Percentiles rank a stretch among this genome's conserved stretches.
These are phyloP conservation scores for Allium cepa DNA, from an alignment of 106 monocot genomes.

Conservation along the genomic window DNA sequence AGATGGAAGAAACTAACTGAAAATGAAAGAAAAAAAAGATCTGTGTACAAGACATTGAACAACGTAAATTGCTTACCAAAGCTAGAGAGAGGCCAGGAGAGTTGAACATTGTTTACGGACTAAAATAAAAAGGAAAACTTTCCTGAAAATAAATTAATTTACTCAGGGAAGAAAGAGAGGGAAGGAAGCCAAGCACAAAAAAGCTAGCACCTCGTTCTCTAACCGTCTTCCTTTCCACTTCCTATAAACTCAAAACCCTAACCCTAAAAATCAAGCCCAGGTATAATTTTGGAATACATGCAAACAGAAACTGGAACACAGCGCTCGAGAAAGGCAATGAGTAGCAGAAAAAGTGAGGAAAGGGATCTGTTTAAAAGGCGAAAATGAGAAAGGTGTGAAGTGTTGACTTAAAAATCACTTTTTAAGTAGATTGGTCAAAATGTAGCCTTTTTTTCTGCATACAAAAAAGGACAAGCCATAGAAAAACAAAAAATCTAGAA, in stretches of 20 bases:
- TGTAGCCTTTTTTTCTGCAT: conserved; percentile 5
- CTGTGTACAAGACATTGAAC: too few species aligned
- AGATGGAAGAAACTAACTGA: background rate
- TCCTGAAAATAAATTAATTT: background rate
- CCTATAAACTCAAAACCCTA: background rate
- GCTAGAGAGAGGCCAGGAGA: conserved; percentile 10
- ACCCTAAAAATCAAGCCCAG: conserved; percentile 1
- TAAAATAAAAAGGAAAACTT: background rate
- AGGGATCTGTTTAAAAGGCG: background rate
- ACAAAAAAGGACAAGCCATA: background rate
- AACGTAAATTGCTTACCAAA: background rate
- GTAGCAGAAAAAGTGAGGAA: too few species aligned
- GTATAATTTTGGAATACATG: background rate
- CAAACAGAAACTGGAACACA: background rate
- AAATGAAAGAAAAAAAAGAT: background rate
- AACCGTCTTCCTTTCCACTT: background rate
- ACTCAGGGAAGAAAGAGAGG: background rate
- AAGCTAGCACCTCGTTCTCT: background rate
- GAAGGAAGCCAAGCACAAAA: conserved; percentile 2
- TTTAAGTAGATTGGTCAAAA: background rate
- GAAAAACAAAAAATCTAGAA: background rate
- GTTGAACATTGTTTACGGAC: conserved; percentile 1
- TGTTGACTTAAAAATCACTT: background rate
- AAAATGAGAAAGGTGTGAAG: conserved; percentile 1
- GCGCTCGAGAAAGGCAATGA: too few species aligned